Conservation (phyloP, 306 rosid species). For the Benincasa hispida region DNA sequence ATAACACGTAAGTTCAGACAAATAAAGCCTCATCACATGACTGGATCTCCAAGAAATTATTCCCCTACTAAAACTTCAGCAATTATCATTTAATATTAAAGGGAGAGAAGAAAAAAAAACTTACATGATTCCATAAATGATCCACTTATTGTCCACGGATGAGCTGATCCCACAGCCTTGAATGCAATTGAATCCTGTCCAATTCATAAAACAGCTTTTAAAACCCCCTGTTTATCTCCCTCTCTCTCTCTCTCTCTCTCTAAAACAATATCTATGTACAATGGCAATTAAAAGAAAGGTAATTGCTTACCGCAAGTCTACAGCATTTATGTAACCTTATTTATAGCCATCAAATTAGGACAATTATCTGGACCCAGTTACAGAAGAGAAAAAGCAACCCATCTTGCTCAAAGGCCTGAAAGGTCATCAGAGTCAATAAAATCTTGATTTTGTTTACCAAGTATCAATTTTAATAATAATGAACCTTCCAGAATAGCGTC, state of each 20-base stretch:
- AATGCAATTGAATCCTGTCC: constrained; percentile 12
- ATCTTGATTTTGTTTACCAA: background rate
- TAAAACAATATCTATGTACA: background rate
- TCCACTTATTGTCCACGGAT: constrained; percentile 1
- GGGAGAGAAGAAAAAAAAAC: background rate
- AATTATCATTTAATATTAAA: background rate
- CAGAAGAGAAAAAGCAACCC: background rate
- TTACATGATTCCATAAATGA: constrained; percentile 2
- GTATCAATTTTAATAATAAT: background rate
- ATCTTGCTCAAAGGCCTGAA: background rate
- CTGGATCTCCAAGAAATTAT: background rate
- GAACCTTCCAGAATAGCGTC: background rate
- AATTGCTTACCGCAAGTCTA: constrained; percentile 6
- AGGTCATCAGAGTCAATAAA: background rate
- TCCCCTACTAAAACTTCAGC: background rate
- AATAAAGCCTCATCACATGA: background rate
- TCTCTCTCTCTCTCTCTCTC: background rate
- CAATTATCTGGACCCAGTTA: background rate
- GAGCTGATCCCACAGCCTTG: constrained; percentile 12
- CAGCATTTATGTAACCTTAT: constrained; percentile 4
- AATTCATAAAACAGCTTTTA: constrained; percentile 2
- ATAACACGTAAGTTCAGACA: background rate
- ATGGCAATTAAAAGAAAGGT: background rate
- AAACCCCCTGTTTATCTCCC: background rate
- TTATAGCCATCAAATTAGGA: constrained; percentile 14